A percentile compares a stretch with the other conserved stretches of the same genome.
These are phyloP conservation scores for Viridothelium virens DNA, from an alignment of 495 filamentous ascomycete species.

Conservation along the genomic window DNA sequence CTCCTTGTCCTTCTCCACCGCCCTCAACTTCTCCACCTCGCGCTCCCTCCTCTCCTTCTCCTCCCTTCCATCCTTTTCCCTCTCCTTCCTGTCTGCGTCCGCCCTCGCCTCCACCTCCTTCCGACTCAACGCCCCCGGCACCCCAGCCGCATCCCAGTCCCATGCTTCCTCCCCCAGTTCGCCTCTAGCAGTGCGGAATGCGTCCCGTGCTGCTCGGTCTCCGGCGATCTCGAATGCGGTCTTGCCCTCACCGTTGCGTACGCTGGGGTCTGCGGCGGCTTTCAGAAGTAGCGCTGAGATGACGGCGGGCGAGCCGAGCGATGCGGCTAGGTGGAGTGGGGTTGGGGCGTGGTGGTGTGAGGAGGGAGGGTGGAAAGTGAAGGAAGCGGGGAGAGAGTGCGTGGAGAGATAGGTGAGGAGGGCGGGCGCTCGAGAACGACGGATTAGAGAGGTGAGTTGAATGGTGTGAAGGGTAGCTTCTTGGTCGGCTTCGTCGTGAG, in stretches of 20 bases:
- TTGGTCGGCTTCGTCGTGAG: slow-evolving; percentile 39
- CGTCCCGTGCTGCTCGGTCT: slow-evolving; percentile 78
- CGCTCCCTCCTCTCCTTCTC: slow-evolving; percentile 49
- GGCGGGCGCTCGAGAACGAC: slow-evolving; percentile 81
- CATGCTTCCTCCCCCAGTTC: slow-evolving; percentile 69
- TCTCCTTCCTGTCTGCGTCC: slow-evolving; percentile 50
- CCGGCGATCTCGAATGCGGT: slow-evolving; percentile 82
- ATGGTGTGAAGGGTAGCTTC: slow-evolving; percentile 76
- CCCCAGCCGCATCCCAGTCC: slow-evolving; percentile 69
- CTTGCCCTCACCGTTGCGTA: slow-evolving; percentile 56
- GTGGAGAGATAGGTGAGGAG: slow-evolving; percentile 73
- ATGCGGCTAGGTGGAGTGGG: slow-evolving; percentile 75
- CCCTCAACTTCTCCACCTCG: slow-evolving; percentile 35
- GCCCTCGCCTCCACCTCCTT: slow-evolving; percentile 59
- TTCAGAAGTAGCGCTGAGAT: slow-evolving; percentile 70
- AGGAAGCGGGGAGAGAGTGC: slow-evolving; percentile 60
- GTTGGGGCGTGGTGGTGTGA: slow-evolving; percentile 80
- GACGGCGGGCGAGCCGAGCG: slow-evolving; percentile 62
- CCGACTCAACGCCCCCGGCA: slow-evolving; percentile 62
- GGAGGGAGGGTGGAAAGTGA: slow-evolving; percentile 64
- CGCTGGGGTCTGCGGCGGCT: slow-evolving; percentile 63
- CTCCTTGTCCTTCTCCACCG: slow-evolving; percentile 36
- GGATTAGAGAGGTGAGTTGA: slow-evolving; percentile 79
- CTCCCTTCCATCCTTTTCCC: slow-evolving; percentile 43
- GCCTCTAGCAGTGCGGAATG: slow-evolving; percentile 78